phyloP scores from a whole-genome alignment of 192 early-diverging fungal genomes.

The Phycomyces blakesleeanus region DNA sequence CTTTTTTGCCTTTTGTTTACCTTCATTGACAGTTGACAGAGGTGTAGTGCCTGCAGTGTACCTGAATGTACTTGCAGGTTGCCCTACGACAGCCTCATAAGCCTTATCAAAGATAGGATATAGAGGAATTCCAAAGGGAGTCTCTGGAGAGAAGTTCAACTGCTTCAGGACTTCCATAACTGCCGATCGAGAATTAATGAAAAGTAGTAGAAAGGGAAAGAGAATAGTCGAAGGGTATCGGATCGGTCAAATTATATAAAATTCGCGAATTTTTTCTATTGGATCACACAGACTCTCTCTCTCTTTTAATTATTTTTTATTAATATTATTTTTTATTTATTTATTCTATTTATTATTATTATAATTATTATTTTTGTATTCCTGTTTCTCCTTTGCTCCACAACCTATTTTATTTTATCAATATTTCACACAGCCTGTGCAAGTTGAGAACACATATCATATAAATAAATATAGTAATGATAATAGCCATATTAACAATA shows the following conservation, averaged over 20 bases:
- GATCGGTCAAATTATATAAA: background rate
- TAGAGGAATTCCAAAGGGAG: conserved; percentile 54
- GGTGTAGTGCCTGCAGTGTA: conserved; percentile 49
- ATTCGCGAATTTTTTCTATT: background rate
- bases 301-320: too few relatives aligned
- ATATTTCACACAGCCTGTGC: background rate
- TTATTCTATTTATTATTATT: too few relatives aligned
- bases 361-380: too few relatives aligned
- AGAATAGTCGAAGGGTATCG: conserved; percentile 4
- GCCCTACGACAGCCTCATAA: conserved; percentile 42
- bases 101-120: conserved; percentile 46
- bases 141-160: conserved; percentile 44
- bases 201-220: conserved; percentile 10
- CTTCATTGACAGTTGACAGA: conserved; percentile 43
- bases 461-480: background rate
- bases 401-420: background rate
- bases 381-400: too few relatives aligned
- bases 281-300: background rate
- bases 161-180: conserved; percentile 33
- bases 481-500: too few relatives aligned
- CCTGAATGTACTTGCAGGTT: conserved; percentile 39
- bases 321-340: too few relatives aligned
- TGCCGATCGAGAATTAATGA: conserved; percentile 6
- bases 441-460: too few relatives aligned
- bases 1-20: conserved; percentile 14